Percentiles rank a stretch among this genome's conserved stretches.
These are phyloP conservation scores for Echinosophora koreensis DNA, from an alignment of 306 rosid species.

Conservation along the genomic window DNA sequence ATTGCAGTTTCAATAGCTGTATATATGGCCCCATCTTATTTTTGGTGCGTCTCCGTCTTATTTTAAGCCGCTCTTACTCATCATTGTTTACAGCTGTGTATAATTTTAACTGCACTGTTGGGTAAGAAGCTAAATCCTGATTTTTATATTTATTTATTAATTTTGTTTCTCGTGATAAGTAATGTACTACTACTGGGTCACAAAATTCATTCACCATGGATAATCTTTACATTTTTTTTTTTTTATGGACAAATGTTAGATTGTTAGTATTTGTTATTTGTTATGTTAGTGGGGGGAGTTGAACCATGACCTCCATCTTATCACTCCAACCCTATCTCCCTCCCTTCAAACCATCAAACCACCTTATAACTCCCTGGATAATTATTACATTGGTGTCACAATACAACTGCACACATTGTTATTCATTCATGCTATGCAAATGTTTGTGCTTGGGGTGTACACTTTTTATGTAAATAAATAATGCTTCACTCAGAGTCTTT, in stretches of 20 bases:
- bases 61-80: not conserved
- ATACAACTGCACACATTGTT: not conserved
- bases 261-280: too few relatives aligned
- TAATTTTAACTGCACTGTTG: slow-evolving; percentile 5
- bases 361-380: too few relatives aligned
- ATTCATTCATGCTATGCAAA: not conserved
- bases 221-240: not conserved
- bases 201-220: not conserved
- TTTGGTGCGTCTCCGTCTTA: slow-evolving; percentile 21
- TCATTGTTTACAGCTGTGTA: slow-evolving; percentile 23
- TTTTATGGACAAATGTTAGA: too few relatives aligned
- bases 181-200: not conserved
- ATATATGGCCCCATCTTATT: slow-evolving; percentile 18
- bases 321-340: too few relatives aligned
- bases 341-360: too few relatives aligned
- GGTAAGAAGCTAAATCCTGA: not conserved
- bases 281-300: too few relatives aligned
- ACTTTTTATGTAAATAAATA: not conserved
- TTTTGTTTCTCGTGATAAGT: not conserved
- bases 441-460: not conserved
- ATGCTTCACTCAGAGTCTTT: too few relatives aligned
- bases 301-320: too few relatives aligned
- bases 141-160: not conserved
- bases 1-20: slow-evolving; percentile 10
- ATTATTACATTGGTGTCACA: too few relatives aligned